These are phyloP conservation scores for Tetradesmus obliquus DNA, from an alignment of 139 green algal genomes.

Conservation along the genomic window DNA sequence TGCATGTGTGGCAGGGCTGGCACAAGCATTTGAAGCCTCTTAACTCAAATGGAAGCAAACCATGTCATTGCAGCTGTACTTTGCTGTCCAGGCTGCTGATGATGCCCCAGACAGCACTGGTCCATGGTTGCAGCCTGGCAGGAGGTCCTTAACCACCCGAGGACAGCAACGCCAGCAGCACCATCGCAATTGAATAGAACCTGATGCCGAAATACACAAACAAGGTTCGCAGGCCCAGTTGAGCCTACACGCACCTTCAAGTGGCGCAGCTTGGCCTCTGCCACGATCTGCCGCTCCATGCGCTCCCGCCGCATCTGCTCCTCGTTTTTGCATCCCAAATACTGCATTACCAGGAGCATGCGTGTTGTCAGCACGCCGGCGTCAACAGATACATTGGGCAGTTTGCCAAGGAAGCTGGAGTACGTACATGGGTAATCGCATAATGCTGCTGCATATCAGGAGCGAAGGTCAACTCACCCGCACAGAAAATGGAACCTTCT, in stretches of 20 bases:
- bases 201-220: too few relatives aligned
- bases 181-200: not conserved
- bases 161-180: too few relatives aligned
- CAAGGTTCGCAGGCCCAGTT: too few relatives aligned
- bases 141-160: not conserved
- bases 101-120: not conserved
- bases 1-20: too few relatives aligned
- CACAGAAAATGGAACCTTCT: slow-evolving; percentile 21
- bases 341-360: not conserved
- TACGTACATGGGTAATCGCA: not conserved
- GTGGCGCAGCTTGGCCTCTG: slow-evolving; percentile 58
- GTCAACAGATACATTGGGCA: not conserved
- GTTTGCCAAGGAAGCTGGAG: not conserved
- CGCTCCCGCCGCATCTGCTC: slow-evolving; percentile 46
- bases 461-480: slow-evolving; percentile 60
- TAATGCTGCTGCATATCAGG: slow-evolving; percentile 43
- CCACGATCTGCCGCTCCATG: slow-evolving; percentile 37
- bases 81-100: not conserved
- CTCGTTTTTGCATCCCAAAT: slow-evolving; percentile 19
- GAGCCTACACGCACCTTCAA: slow-evolving; percentile 49
- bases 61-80: not conserved
- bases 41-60: not conserved
- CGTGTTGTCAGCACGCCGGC: not conserved
- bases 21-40: too few relatives aligned
- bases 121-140: not conserved